Evolutionary conservation across 2,329 filamentous ascomycete genomes (phyloP), one percentile per base, ranked within the genome.

Genomic region (Xylariales sp.): DNA sequence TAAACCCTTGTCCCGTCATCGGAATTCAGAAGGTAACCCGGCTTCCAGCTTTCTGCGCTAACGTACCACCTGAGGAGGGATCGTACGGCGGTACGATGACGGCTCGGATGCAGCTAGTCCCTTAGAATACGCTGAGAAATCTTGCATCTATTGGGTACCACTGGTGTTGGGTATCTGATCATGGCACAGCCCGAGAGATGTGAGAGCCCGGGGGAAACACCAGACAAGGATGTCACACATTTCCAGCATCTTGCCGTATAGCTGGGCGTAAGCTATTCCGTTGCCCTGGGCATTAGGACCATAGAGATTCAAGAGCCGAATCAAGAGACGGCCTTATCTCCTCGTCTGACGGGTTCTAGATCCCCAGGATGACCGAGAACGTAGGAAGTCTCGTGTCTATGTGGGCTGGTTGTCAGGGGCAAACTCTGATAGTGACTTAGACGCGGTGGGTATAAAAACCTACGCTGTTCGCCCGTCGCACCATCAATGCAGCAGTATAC

Each of bases 101-200:
- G 68, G 69, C 68, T 75, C 70, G 70, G 71, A 65, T 73, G 70
- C 71, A 74, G 69, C 68, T 66, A 66, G 68, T 67, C 54, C 69
- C 72, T 75, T 73, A 74, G 71, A 70, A 73, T 70, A 64, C 72
- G 74, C 71, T 74, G 71, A 74, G 73, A 56, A 73, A 75, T 69
- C 69, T 55, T 14, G 32, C 58, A 32, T 58, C 61, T 45, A 73
- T 74, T 73, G 72, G 66, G 52, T 49, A 53, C 66, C 61, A 62
- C 48, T 53, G 63, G 64, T 56, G 71, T 69, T 49, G 57, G 69
- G 52, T 41, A 52, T 48, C 52, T 32, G 46, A 52, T 45, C 58
- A 32, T 53, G 64, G 50, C 49, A 57, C 32, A 62, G 45, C 45
- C 53, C 45, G 52, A 53, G 57, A 57, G 46, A 52, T 32, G 16